Percentiles rank a stretch among this genome's conserved stretches.
phyloP scores from a whole-genome alignment of 2,329 filamentous ascomycete genomes.

The Chaetomium sp. region DNA sequence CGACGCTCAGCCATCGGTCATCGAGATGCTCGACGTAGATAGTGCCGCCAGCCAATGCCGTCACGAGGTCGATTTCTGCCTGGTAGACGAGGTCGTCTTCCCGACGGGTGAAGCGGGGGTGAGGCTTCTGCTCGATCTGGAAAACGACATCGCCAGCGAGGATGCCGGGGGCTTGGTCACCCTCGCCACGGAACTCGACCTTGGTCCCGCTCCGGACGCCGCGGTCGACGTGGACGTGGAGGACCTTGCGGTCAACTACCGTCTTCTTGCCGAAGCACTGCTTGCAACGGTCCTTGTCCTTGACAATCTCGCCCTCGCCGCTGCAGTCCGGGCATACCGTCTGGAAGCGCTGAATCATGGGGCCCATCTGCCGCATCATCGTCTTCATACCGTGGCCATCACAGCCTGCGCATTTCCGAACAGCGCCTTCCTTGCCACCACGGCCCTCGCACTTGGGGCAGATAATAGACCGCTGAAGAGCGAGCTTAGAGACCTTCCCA shows the following conservation, averaged over 20 bases:
- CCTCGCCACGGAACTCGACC: slow-evolving; percentile 95
- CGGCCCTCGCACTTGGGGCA: slow-evolving; percentile 92
- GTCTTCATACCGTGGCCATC: slow-evolving; percentile 98
- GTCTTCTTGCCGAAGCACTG: slow-evolving; percentile 97
- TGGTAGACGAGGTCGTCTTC: slow-evolving; percentile 96
- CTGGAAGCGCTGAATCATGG: slow-evolving; percentile 99
- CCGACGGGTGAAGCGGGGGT: slow-evolving; percentile 90
- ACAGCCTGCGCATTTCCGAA: slow-evolving; percentile 87
- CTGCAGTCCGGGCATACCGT: slow-evolving; percentile 98
- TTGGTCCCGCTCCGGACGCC: slow-evolving; percentile 93
- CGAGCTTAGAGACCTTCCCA: slow-evolving; percentile 96
- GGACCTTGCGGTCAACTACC: slow-evolving; percentile 92
- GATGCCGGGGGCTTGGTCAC: slow-evolving; percentile 91
- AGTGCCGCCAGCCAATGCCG: slow-evolving; percentile 86
- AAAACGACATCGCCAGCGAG: slow-evolving; percentile 96
- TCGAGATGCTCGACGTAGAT: slow-evolving; percentile 96
- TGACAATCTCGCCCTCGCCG: slow-evolving; percentile 94
- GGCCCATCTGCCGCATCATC: slow-evolving; percentile 99
- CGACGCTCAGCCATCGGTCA: slow-evolving; percentile 92
- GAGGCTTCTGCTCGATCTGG: slow-evolving; percentile 99
- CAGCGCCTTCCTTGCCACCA: slow-evolving; percentile 96
- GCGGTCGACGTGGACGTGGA: slow-evolving; percentile 95
- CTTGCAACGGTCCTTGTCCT: slow-evolving; percentile 98
- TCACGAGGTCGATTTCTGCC: slow-evolving; percentile 93
- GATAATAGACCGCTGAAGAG: slow-evolving; percentile 95